Evolutionary conservation across 768 basidiomycete species (phyloP), one percentile per base, ranked within the genome.

Genomic region (Rhodotorula sphaerocarpa): DNA sequence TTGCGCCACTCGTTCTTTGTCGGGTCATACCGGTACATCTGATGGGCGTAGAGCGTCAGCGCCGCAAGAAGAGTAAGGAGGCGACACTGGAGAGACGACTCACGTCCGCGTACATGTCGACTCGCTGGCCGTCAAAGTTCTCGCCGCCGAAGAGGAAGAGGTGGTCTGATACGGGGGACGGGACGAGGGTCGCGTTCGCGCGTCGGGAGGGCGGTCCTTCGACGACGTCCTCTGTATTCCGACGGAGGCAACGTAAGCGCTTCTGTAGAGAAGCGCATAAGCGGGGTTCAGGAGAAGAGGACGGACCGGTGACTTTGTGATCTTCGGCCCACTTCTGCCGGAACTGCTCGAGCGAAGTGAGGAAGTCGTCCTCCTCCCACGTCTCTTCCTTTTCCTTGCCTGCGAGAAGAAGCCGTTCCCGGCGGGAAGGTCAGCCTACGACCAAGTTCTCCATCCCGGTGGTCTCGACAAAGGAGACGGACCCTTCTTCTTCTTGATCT

Each of bases 1-100:
- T 82, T 83, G 15, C 86, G 80, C 90, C 90, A 93, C 79, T 93
- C 90, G 70, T 91, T 84, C 83, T 86, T 89, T 42, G 88, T 87
- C 0, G 89, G 87, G 1, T 84, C 80, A 74, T 92, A 92, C 27
- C 90, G 80, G 74, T 85, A 91, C 0, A 89, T 83, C 86, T 88
- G 53, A 23, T 33, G 30, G 5, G 34, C 16, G 12, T 25, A 12
- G n/a, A n/a, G 16, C 11, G 30, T 14, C 28, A 28, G 27, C n/a
- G 25, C 31, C 31, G 56, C 21, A 18, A 56, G 51, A 30, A 57
- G 43, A 53, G 50, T 33, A 30, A n/a, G n/a, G n/a, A n/a, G n/a
- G n/a, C n/a, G n/a, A n/a, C n/a, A n/a, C n/a, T n/a, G n/a, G n/a
- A n/a, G n/a, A n/a, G 15, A 10, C 0, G 23, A 52, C 62, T 46